Percentiles rank a stretch among this genome's conserved stretches.
Evolutionary conservation across 2,329 filamentous ascomycete genomes (phyloP).

Genomic region (Ascochyta clinopodiicola): DNA sequence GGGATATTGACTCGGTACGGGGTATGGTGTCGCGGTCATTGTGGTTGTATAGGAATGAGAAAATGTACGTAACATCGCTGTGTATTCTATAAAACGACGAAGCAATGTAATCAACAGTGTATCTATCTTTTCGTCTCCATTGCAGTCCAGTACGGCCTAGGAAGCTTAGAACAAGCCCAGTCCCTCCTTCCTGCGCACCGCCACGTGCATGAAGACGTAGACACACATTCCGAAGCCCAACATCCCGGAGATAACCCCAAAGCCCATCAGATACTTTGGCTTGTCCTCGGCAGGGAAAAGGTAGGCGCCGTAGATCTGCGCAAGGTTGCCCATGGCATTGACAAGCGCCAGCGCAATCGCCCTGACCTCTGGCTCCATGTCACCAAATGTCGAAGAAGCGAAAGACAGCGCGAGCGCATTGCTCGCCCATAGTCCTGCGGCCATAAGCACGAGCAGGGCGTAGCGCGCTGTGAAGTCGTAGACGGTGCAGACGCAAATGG

Average conservation of each 20-base stretch:
- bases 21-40: no score
- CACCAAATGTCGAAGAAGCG: slow-evolving; percentile 59
- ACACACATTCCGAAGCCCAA: slow-evolving; percentile 38
- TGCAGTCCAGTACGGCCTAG: no score
- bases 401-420: slow-evolving; percentile 61
- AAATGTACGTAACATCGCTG: no score
- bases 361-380: slow-evolving; percentile 58
- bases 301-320: slow-evolving; percentile 63
- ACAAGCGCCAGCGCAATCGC: slow-evolving; percentile 61
- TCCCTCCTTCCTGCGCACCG: slow-evolving; percentile 35
- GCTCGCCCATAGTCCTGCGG: slow-evolving; percentile 60
- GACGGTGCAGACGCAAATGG: slow-evolving; percentile 51
- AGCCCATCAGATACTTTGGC: slow-evolving; percentile 53
- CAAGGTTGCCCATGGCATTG: slow-evolving; percentile 62
- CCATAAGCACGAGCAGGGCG: slow-evolving; percentile 63
- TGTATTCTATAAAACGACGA: no score
- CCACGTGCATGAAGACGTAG: slow-evolving; percentile 40
- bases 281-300: slow-evolving; percentile 58
- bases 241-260: slow-evolving; percentile 44
- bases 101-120: no score
- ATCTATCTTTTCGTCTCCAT: not conserved
- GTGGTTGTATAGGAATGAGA: no score
- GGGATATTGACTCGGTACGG: no score
- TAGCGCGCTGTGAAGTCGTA: slow-evolving; percentile 63
- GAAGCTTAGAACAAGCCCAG: slow-evolving; percentile 10